Evolutionary conservation across 2,329 filamentous ascomycete species (phyloP).

Genomic region (Nemania sp.): DNA sequence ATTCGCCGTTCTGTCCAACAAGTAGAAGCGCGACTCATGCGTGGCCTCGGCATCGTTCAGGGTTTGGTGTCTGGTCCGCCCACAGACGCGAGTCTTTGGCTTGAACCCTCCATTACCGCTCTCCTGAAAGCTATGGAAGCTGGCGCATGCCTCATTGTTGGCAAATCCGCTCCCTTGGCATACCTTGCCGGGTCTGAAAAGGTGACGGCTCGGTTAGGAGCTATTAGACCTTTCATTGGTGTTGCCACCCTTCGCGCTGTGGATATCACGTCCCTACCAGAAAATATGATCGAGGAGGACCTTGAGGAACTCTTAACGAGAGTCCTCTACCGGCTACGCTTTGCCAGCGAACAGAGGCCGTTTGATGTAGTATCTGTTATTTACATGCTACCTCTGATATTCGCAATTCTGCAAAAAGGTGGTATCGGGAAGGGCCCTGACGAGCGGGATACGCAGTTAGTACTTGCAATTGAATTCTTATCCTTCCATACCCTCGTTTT

Average conservation of each 20-base stretch:
- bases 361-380: constrained; percentile 87
- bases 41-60: constrained; percentile 84
- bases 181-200: constrained; percentile 81
- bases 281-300: constrained; percentile 76
- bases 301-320: constrained; percentile 83
- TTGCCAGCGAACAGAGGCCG: constrained; percentile 89
- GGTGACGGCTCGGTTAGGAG: constrained; percentile 73
- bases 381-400: constrained; percentile 82
- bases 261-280: constrained; percentile 72
- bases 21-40: constrained; percentile 71
- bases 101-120: constrained; percentile 76
- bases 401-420: constrained; percentile 77
- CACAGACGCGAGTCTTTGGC: constrained; percentile 88
- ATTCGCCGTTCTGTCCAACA: constrained; percentile 75
- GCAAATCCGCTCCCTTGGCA: constrained; percentile 75
- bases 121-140: constrained; percentile 77
- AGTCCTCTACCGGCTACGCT: constrained; percentile 86
- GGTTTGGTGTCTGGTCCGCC: constrained; percentile 84
- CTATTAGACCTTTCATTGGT: constrained; percentile 80
- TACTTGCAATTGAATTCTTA: constrained; percentile 85
- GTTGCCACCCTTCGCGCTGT: constrained; percentile 83
- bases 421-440: constrained; percentile 75
- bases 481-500: constrained; percentile 86
- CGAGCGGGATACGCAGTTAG: constrained; percentile 85
- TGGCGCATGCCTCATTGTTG: constrained; percentile 80